These are phyloP conservation scores for Candida succiphila DNA, from an alignment of 805 yeast species.

Conservation along the genomic window DNA sequence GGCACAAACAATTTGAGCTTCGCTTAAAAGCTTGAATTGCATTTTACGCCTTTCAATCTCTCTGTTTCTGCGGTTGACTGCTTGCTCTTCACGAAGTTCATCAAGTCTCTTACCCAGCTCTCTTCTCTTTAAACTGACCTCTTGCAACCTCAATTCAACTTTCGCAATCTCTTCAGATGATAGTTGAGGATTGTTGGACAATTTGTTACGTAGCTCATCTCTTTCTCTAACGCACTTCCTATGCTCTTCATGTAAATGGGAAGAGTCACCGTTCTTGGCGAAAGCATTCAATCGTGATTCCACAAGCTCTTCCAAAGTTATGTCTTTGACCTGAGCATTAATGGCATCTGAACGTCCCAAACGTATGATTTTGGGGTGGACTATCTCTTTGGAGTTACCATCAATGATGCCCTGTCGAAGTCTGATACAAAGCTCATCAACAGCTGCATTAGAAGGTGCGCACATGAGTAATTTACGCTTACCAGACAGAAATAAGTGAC, in stretches of 20 bases:
- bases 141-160: slow-evolving; percentile 41
- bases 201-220: slow-evolving; percentile 37
- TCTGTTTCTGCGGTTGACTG: slow-evolving; percentile 58
- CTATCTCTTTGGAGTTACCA: slow-evolving; percentile 41
- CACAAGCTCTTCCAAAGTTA: slow-evolving; percentile 79
- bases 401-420: slow-evolving; percentile 54
- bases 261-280: slow-evolving; percentile 23
- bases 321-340: slow-evolving; percentile 68
- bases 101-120: slow-evolving; percentile 68
- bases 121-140: slow-evolving; percentile 50
- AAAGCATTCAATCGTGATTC: slow-evolving; percentile 30
- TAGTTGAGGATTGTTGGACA: slow-evolving; percentile 7
- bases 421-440: slow-evolving; percentile 86
- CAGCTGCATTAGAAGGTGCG: slow-evolving; percentile 99
- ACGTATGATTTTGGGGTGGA: slow-evolving; percentile 66
- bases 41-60: slow-evolving; percentile 70
- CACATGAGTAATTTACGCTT: slow-evolving; percentile 69
- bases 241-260: slow-evolving; percentile 38
- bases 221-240: slow-evolving; percentile 47
- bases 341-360: slow-evolving; percentile 87
- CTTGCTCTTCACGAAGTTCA: slow-evolving; percentile 64
- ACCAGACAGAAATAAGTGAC: slow-evolving; percentile 47
- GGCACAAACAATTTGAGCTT: slow-evolving; percentile 81
- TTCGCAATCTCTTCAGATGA: slow-evolving; percentile 35
- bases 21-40: slow-evolving; percentile 61